phyloP scores from a whole-genome alignment of 2,329 filamentous ascomycete species.

The Chrysoporthe cubensis region DNA sequence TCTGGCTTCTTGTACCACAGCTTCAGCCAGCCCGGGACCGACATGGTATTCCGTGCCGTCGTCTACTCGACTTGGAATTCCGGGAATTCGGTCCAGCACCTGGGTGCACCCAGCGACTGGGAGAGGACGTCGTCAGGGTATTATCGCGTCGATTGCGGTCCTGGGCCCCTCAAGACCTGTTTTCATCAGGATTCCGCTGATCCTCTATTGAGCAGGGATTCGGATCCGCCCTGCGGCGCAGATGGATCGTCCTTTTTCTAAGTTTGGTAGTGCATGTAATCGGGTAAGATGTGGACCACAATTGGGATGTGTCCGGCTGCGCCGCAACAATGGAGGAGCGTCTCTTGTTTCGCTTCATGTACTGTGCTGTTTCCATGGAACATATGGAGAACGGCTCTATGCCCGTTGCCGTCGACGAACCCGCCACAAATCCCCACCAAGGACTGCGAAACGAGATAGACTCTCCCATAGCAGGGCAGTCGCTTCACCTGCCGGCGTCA shows the following conservation, averaged over 20 bases:
- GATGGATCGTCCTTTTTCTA: constrained; percentile 8
- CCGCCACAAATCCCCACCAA: neutral
- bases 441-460: neutral
- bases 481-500: neutral
- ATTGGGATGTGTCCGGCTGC: neutral
- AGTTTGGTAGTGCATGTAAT: constrained; percentile 11
- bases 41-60: constrained; percentile 35
- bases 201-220: neutral
- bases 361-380: neutral
- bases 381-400: neutral
- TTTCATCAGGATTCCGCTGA: constrained; percentile 1
- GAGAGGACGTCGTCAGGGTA: neutral
- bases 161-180: neutral
- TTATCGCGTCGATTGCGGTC: neutral
- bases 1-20: constrained; percentile 55
- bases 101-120: too few species aligned
- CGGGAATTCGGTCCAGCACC: neutral
- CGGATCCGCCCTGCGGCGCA: constrained; percentile 13
- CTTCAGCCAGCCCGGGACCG: constrained; percentile 32
- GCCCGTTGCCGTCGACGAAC: neutral
- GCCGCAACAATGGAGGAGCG: neutral
- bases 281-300: neutral
- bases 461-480: neutral
- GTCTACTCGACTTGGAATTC: neutral
- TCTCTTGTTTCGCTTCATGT: neutral